A percentile compares a stretch with the other conserved stretches of the same genome.
phyloP scores from a whole-genome alignment of 352 stramenopile species.

The Phytophthora fragariae region DNA sequence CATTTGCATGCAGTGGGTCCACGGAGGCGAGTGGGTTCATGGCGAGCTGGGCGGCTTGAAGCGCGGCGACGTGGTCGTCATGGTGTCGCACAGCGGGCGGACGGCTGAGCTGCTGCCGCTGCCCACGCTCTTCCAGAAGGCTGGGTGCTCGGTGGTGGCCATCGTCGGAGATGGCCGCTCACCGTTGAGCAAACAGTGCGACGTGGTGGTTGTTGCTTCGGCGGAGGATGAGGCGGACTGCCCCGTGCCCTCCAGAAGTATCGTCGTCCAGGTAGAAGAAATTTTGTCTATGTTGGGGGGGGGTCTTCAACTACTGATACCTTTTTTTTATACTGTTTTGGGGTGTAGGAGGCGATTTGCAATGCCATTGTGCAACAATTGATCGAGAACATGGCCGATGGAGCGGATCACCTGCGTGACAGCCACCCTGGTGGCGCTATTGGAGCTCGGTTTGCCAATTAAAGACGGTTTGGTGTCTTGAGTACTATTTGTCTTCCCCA shows the following conservation, averaged over 20 bases:
- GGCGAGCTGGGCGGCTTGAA: constrained; percentile 79
- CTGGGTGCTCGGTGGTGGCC: constrained; percentile 53
- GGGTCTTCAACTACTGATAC: neutral
- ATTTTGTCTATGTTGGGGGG: neutral
- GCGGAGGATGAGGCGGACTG: constrained; percentile 56
- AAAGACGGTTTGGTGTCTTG: constrained; percentile 1
- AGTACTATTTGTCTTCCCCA: neutral
- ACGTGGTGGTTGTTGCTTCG: constrained; percentile 53
- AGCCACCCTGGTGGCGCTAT: constrained; percentile 84
- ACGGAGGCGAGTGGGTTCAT: constrained; percentile 82
- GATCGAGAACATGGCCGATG: constrained; percentile 44
- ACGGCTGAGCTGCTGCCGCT: constrained; percentile 70
- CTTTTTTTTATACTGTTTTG: neutral
- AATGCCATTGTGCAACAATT: constrained; percentile 80
- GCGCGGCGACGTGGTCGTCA: constrained; percentile 68
- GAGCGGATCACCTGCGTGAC: constrained; percentile 42
- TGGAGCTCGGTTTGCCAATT: constrained; percentile 43
- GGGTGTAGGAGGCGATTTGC: constrained; percentile 65
- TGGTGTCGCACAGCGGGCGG: constrained; percentile 78
- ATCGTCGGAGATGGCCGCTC: constrained; percentile 57
- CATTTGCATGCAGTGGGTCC: constrained; percentile 57
- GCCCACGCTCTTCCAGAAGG: constrained; percentile 50
- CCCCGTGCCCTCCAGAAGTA: constrained; percentile 80
- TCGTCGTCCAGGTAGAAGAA: constrained; percentile 68
- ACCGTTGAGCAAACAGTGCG: constrained; percentile 40